Percentiles rank a stretch among this genome's conserved stretches.
Evolutionary conservation across 768 basidiomycete species (phyloP).

Genomic region (Mycena haematopus): DNA sequence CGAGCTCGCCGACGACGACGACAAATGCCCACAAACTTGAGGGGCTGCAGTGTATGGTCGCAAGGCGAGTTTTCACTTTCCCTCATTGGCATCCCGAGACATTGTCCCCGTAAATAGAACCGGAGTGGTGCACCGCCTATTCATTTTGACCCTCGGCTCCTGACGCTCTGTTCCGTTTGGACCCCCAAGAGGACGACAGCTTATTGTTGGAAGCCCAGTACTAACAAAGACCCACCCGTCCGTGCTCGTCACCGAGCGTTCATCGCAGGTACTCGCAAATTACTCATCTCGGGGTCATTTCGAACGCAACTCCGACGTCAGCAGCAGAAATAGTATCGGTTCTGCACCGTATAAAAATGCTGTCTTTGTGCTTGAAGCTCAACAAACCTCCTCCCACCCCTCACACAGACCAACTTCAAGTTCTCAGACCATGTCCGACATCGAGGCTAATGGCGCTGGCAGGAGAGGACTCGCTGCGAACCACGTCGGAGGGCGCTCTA

Average conservation of each 20-base stretch:
- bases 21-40: too few species aligned
- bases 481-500: constrained; percentile 3
- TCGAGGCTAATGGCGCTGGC: constrained; percentile 17
- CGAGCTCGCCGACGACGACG: too few species aligned
- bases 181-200: not conserved
- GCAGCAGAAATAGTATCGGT: constrained; percentile 5
- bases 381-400: constrained; percentile 7
- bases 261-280: constrained; percentile 17
- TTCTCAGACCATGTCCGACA: constrained; percentile 16
- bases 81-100: too few species aligned
- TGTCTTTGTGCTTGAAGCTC: constrained; percentile 1
- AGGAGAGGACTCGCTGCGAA: constrained; percentile 8
- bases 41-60: too few species aligned
- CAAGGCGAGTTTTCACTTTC: too few species aligned
- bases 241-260: constrained; percentile 1
- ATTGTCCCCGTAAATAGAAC: too few species aligned
- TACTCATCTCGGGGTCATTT: too few species aligned
- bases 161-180: constrained; percentile 3
- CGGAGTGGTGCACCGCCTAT: too few species aligned
- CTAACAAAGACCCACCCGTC: not conserved
- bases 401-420: constrained; percentile 12
- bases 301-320: constrained; percentile 13
- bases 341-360: constrained; percentile 6
- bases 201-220: not conserved
- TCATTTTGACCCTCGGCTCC: constrained; percentile 4